These are phyloP conservation scores for Pestalotiopsis sp. DNA, from an alignment of 2,329 filamentous ascomycete species.

Conservation along the genomic window DNA sequence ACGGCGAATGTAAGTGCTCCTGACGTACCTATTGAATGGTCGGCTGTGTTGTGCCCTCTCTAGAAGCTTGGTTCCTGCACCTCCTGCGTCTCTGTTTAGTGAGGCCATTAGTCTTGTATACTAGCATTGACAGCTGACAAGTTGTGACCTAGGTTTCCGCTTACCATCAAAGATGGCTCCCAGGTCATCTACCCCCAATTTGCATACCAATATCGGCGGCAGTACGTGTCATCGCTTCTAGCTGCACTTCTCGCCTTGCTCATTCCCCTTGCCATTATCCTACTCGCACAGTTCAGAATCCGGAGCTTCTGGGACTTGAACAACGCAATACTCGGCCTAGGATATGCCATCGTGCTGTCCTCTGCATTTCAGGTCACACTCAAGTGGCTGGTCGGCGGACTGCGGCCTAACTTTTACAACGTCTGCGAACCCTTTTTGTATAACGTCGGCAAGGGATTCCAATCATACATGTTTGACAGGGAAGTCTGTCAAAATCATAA, in stretches of 20 bases:
- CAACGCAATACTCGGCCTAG: conserved; percentile 63
- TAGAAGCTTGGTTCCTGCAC: background rate
- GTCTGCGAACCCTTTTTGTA: conserved; percentile 61
- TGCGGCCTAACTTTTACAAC: conserved; percentile 65
- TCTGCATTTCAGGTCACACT: conserved; percentile 68
- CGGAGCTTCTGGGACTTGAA: conserved; percentile 62
- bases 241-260: conserved; percentile 59
- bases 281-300: conserved; percentile 61
- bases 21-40: background rate
- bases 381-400: conserved; percentile 68
- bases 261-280: conserved; percentile 60
- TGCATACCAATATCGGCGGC: conserved; percentile 65
- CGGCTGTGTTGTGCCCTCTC: background rate
- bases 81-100: background rate
- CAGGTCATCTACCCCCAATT: conserved; percentile 67
- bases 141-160: conserved; percentile 49
- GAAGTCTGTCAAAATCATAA: conserved; percentile 63
- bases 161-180: conserved; percentile 59
- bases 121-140: background rate
- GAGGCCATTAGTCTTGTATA: background rate
- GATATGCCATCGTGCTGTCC: conserved; percentile 62
- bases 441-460: conserved; percentile 60
- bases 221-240: conserved; percentile 63
- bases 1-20: conserved; percentile 45
- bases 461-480: conserved; percentile 64